Percentiles rank a stretch among this genome's conserved stretches.
Evolutionary conservation across 2,329 filamentous ascomycete genomes (phyloP).

Genomic region (Calonectria naviculata): DNA sequence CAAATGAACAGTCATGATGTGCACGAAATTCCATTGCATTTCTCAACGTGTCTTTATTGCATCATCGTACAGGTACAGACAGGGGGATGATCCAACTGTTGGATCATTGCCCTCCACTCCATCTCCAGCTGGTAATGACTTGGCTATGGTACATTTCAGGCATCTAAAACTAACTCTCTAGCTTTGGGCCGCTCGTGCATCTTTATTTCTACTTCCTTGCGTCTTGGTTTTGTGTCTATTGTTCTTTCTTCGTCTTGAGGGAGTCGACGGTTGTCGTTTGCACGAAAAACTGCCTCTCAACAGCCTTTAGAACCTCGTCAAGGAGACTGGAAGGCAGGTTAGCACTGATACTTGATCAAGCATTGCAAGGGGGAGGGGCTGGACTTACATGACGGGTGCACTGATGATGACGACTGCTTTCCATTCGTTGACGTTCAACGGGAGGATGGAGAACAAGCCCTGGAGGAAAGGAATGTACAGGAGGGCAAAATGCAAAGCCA

Average conservation of each 20-base stretch:
- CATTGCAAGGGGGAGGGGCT: background rate
- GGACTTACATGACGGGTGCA: conserved; percentile 88
- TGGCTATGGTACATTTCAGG: conserved; percentile 42
- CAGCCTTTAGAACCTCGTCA: conserved; percentile 84
- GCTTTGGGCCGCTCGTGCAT: conserved; percentile 27
- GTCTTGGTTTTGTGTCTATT: conserved; percentile 50
- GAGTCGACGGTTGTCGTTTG: conserved; percentile 56
- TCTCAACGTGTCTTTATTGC: conserved; percentile 15
- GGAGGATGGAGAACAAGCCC: conserved; percentile 88
- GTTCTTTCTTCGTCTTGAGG: conserved; percentile 64
- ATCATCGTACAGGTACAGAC: conserved; percentile 15
- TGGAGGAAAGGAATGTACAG: conserved; percentile 93
- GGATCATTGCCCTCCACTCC: conserved; percentile 10
- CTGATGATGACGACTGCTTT: conserved; percentile 90
- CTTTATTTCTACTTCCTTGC: conserved; percentile 30
- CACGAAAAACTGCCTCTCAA: conserved; percentile 76
- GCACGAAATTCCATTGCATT: conserved; percentile 1
- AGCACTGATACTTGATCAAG: conserved; percentile 23
- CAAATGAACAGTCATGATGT: background rate
- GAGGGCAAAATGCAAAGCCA: conserved; percentile 94
- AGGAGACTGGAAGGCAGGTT: conserved; percentile 68
- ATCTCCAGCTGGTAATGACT: conserved; percentile 1
- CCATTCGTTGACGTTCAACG: conserved; percentile 89
- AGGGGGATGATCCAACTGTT: background rate
- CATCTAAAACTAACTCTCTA: conserved; percentile 42